A percentile compares a stretch with the other conserved stretches of the same genome.
Conservation (phyloP, 345 rosid species). For the Anastatica hierochuntica region DNA sequence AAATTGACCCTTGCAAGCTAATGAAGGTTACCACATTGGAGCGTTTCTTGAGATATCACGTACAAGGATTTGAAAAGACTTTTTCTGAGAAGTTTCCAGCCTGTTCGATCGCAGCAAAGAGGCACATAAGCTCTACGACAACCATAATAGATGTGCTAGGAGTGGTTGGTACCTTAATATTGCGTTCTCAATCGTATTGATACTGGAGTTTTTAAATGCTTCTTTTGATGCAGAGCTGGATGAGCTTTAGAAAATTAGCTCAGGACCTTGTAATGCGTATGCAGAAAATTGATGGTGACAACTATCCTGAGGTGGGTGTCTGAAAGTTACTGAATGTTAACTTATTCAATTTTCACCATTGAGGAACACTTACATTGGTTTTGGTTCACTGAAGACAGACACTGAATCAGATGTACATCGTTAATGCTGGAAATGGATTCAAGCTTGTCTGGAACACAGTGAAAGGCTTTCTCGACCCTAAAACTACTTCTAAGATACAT, state of each 20-base stretch:
- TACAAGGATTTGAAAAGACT: constrained; percentile 86
- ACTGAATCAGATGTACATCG: constrained; percentile 83
- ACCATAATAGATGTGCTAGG: constrained; percentile 87
- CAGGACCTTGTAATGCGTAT: constrained; percentile 86
- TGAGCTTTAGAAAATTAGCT: constrained; percentile 87
- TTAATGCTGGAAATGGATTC: constrained; percentile 86
- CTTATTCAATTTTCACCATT: background rate
- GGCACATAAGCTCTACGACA: constrained; percentile 61
- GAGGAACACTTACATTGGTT: constrained; percentile 21
- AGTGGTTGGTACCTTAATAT: constrained; percentile 39
- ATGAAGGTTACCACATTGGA: constrained; percentile 80
- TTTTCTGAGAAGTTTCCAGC: constrained; percentile 88
- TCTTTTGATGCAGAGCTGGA: constrained; percentile 53
- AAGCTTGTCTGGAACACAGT: constrained; percentile 79
- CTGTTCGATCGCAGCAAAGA: constrained; percentile 75
- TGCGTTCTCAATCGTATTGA: background rate
- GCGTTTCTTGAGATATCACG: constrained; percentile 78
- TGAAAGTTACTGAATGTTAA: constrained; percentile 16
- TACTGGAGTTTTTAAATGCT: background rate
- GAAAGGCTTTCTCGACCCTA: constrained; percentile 86
- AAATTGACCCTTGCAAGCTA: constrained; percentile 65
- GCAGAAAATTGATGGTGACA: constrained; percentile 96
- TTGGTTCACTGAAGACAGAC: constrained; percentile 49
- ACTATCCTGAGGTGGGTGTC: constrained; percentile 87
- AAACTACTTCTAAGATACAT: constrained; percentile 81